Evolutionary conservation across 768 basidiomycete genomes (phyloP), one percentile per base, ranked within the genome.

Genomic region (Boletus huronensis): DNA sequence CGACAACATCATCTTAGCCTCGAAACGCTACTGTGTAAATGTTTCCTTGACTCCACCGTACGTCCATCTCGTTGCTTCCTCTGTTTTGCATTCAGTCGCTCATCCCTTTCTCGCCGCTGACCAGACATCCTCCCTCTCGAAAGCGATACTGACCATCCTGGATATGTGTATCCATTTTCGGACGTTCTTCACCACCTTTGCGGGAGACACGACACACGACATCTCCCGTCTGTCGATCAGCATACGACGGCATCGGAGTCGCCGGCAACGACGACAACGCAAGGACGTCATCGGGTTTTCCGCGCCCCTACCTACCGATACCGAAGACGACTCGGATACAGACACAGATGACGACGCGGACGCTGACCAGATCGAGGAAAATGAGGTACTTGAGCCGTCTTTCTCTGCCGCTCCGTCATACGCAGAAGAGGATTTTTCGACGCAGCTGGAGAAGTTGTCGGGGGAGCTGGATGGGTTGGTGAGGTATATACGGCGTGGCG

Each of bases 141-240:
- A 80, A 57, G 80, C 84, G 23, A 80, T 93, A 44, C 57, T 87
- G 21, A 82, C 83, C 8, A 79, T 90, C 54, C 74, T 92, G 26
- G 88, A 93, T 67, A 83, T 90, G 75, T 78, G 81, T 35, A 71
- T 92, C 5, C 80, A 83, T 60, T 92, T 92, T 68, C 81, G 79
- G 55, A 79, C 82, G 43, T 73, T 80, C 48, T 88, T 90, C 61
- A 70, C 79, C 21, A 70, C 82, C 0, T 82, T 83, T 61, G 78
- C 79, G 14, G 84, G 84, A 2, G 79, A 85, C 57, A 79, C 78
- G 2, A 85, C 82, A 1, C 82, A 80, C 50, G 87, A 87, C 53
- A 70, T 74, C 36, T 75, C 73, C 5, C 77, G 74, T 43, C 78
- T 75, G 34, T 83, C 78, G 19, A 73, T 82, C 49, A 76, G 72